These are phyloP conservation scores for Anisodus tanguticus DNA, from an alignment of 257 asterid genomes.

Conservation along the genomic window DNA sequence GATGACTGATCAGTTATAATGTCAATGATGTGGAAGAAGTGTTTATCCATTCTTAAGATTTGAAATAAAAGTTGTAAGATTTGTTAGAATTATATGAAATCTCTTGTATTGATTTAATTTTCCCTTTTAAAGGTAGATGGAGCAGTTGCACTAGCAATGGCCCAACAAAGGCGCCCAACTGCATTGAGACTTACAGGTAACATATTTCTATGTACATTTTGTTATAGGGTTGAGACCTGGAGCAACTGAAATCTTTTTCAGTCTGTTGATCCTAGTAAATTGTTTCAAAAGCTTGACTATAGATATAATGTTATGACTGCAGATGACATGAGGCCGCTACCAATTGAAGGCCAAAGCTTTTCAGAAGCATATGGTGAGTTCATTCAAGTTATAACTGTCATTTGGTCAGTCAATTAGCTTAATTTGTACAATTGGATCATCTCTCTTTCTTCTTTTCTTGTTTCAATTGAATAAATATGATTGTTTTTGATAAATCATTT, in stretches of 20 bases:
- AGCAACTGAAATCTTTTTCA: neutral
- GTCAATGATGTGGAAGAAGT: neutral
- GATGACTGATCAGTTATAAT: neutral
- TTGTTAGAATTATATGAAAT: neutral
- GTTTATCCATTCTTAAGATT: neutral
- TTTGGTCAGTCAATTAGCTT: neutral
- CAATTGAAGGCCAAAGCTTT: conserved; percentile 59
- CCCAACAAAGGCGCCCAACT: conserved; percentile 68
- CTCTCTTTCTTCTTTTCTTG: neutral
- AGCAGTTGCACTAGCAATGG: conserved; percentile 85
- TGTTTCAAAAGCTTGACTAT: no score
- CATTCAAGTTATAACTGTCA: neutral
- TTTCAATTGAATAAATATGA: neutral
- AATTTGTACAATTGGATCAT: neutral
- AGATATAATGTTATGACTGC: conserved; percentile 25
- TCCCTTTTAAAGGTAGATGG: conserved; percentile 71
- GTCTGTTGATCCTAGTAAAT: neutral
- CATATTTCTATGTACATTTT: neutral
- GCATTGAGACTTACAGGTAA: conserved; percentile 50
- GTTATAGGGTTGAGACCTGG: neutral
- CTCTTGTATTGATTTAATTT: conserved; percentile 22
- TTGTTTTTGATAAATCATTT: neutral
- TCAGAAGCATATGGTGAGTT: conserved; percentile 75
- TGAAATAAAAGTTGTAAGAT: neutral
- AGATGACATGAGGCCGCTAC: conserved; percentile 74